Base-by-base conservation (phyloP, 805 yeast genomes). In the Hanseniaspora guilliermondii region DNA sequence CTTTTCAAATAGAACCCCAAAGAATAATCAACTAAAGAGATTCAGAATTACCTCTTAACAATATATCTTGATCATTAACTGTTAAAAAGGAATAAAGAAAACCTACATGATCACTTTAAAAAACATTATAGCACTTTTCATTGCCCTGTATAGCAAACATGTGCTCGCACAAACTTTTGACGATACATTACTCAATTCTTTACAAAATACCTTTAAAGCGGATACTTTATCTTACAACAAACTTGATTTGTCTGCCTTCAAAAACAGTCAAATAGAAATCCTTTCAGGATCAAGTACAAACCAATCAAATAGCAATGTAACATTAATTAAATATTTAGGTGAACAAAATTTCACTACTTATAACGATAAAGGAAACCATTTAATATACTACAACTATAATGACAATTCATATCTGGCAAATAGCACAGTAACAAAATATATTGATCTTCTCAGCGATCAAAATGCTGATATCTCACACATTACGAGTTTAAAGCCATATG, bases 271-370 rank as follows among this genome's bases (percentile, higher is more conserved):
- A 33, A 17, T 55, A 11, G 27, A 38, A 25, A 16, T 55, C 12
- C 32, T 54, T 3, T 44, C 39, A 9, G 47, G 48, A 33, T 12
- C 42, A 6, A 12, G 37, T 6, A 5, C 48, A 36, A 33, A 36
- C 12, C 38, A 35, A 16, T 6, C 42, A n/a, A n/a, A 22, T 6
- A 39, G 24, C 27, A 45, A 49, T 45, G 47, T 49, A 33, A 42
- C 54, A 38, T 32, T 55, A 48, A 39, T 55, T 24, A 60, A 62
- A 47, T 61, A 61, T 52, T 40, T 56, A 21, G 71, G 71, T 2
- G 67, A 66, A 52, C 61, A 63, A 42, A 68, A 67, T 55, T 68
- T 67, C 53, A 64, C 69, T 14, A 49, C 47, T 3, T 41, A 21
- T 14, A 39, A 33, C n/a, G 33, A 38, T 16, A 17, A 46, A n/a